Base-by-base conservation (phyloP, 1,284 basidiomycete species). In the Cystobasidium pallidum region DNA sequence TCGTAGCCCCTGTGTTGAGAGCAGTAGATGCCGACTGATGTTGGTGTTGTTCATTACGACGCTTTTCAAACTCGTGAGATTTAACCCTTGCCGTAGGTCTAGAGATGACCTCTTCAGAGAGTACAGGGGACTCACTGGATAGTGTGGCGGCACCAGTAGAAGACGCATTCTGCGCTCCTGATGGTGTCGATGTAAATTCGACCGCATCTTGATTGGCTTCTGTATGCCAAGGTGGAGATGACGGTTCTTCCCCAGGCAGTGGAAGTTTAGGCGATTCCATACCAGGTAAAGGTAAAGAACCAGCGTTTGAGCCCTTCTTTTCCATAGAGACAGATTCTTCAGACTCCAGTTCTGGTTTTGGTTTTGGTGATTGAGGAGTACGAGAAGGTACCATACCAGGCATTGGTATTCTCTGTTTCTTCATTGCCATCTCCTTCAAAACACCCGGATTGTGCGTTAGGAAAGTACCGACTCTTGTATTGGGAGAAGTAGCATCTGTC, bases 231-330 rank as follows among this genome's bases (percentile, higher is more conserved):
- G 45, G 62, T 19, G 58, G n/a, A 2, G 24, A 34, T 4, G 59
- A 24, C 10, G 36, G 24, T 24, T 36, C 30, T 13, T 71, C 21
- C 2, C 68, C 68, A 41, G 68, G 68, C 24, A 63, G 30, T 39
- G 68, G 68, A 15, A 71, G 49, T 64, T 71, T 71, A 6, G 68
- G 68, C 13, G 68, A 71, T 41, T 45, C 34, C 32, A 51, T 47
- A 30, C 68, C 68, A 63, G 68, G 68, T 41, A 71, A 47, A n/a
- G 68, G 68, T 26, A 71, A 21, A 6, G 68, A 7, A 3, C 47
- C 28, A 11, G 45, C 24, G 26, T 24, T 41, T 17, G 61, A 58
- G 19, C 43, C 34, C 21, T 34, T 47, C 26, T 36, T 47, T 24
- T 64, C 45, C 62, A 64, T 64, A 10, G 45, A 1, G 0, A 21